phyloP scores from a whole-genome alignment of 345 rosid genomes.

The Lepidium sativum region DNA sequence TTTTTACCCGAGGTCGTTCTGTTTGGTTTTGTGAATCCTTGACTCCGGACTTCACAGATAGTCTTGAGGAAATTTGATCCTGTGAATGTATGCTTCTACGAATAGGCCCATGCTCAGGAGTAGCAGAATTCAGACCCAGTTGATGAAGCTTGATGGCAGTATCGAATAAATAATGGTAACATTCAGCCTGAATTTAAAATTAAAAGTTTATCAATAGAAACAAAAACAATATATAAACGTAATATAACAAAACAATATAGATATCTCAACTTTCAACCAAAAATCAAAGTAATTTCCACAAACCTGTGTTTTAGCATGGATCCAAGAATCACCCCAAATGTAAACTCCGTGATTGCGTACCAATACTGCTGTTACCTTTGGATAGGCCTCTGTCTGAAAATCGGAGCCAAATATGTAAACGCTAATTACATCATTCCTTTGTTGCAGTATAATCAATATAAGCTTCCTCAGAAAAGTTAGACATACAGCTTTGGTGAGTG shows the following conservation, averaged over 20 bases:
- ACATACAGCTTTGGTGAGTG: constrained; percentile 84
- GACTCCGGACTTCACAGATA: constrained; percentile 33
- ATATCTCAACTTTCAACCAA: constrained; percentile 4
- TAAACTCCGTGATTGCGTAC: constrained; percentile 94
- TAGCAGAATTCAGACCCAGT: constrained; percentile 62
- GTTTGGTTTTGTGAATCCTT: constrained; percentile 36
- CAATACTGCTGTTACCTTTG: constrained; percentile 89
- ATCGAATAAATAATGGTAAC: constrained; percentile 86
- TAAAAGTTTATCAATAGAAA: constrained; percentile 2
- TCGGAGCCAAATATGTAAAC: background rate
- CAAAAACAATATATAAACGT: background rate
- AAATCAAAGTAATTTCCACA: constrained; percentile 11
- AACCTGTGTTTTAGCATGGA: constrained; percentile 97
- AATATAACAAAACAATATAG: background rate
- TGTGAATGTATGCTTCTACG: constrained; percentile 33
- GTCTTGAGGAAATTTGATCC: constrained; percentile 21
- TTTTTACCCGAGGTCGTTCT: constrained; percentile 42
- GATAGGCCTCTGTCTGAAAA: constrained; percentile 73
- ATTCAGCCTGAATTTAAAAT: constrained; percentile 57
- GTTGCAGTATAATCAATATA: background rate
- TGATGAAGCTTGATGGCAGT: constrained; percentile 91
- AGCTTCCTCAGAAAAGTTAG: background rate
- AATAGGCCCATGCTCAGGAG: constrained; percentile 67
- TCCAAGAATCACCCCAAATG: constrained; percentile 98
- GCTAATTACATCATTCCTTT: background rate